Conservation (phyloP, 208 protist species). For the Leptomonas seymouri region DNA sequence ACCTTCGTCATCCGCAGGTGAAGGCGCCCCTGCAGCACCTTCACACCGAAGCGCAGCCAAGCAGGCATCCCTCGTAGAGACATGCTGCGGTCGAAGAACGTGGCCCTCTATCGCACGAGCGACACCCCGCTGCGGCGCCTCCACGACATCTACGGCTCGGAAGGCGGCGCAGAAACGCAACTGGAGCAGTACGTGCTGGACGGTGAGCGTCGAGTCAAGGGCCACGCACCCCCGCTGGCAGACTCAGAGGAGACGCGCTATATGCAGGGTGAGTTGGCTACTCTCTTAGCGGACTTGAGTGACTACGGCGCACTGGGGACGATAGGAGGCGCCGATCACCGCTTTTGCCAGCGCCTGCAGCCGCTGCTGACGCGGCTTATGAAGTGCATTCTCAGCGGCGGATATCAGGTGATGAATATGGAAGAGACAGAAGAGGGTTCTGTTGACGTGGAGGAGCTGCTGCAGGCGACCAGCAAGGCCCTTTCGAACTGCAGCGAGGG, state of each 20-base stretch:
- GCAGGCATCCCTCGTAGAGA: too few species aligned
- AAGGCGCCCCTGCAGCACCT: too few species aligned
- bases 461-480: slow-evolving; percentile 27
- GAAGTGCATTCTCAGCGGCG: slow-evolving; percentile 30
- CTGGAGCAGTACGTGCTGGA: slow-evolving; percentile 30
- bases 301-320: slow-evolving; percentile 40
- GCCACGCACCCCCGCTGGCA: not conserved
- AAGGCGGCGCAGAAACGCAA: slow-evolving; percentile 16
- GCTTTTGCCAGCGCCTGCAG: slow-evolving; percentile 37
- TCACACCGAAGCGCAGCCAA: too few species aligned
- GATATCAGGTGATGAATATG: slow-evolving; percentile 5
- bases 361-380: slow-evolving; percentile 41
- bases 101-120: slow-evolving; percentile 22
- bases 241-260: not conserved
- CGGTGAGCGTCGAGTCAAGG: slow-evolving; percentile 24
- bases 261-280: slow-evolving; percentile 16
- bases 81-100: slow-evolving; percentile 16
- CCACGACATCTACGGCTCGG: slow-evolving; percentile 25
- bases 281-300: slow-evolving; percentile 29
- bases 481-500: slow-evolving; percentile 51
- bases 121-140: slow-evolving; percentile 33
- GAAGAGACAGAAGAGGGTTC: not conserved
- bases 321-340: slow-evolving; percentile 31
- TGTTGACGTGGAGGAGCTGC: slow-evolving; percentile 25
- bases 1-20: too few species aligned